Evolutionary conservation across 352 stramenopile species (phyloP).

Genomic region (Pythium scleroteichum): DNA sequence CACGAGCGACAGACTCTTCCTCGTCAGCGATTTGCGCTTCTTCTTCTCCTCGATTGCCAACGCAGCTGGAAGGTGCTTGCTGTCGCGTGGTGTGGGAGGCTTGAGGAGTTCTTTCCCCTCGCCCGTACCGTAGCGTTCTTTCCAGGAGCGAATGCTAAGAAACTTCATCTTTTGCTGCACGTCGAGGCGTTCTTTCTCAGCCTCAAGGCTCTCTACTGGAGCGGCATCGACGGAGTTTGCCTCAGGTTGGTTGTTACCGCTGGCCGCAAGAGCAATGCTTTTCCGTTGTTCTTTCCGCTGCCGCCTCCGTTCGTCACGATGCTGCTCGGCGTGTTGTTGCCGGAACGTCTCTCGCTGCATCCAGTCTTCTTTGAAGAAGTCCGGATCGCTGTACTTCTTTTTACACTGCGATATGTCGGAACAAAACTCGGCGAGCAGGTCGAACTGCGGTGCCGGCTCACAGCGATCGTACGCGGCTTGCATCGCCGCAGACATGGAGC

Average conservation of each 20-base stretch:
- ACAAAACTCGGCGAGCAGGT: slow-evolving; percentile 38
- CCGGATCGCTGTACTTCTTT: slow-evolving; percentile 62
- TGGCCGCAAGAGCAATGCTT: background rate
- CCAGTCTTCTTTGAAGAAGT: slow-evolving; percentile 66
- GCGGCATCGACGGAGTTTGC: background rate
- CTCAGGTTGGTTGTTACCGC: slow-evolving; percentile 22
- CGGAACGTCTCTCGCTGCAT: slow-evolving; percentile 41
- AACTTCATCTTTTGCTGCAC: slow-evolving; percentile 45
- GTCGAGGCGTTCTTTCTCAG: slow-evolving; percentile 14
- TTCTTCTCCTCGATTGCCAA: slow-evolving; percentile 13
- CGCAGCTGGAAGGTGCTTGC: slow-evolving; percentile 14
- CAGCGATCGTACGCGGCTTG: slow-evolving; percentile 38
- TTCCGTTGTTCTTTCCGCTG: slow-evolving; percentile 21
- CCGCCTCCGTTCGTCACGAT: slow-evolving; percentile 24
- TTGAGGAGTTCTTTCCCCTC: slow-evolving; percentile 57
- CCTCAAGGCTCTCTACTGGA: background rate
- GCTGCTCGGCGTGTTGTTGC: slow-evolving; percentile 23
- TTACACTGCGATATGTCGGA: slow-evolving; percentile 27
- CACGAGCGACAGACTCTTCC: slow-evolving; percentile 22
- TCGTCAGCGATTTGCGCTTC: slow-evolving; percentile 22
- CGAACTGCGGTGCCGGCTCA: slow-evolving; percentile 42
- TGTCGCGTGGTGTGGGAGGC: slow-evolving; percentile 21
- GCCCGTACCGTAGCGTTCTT: slow-evolving; percentile 60
- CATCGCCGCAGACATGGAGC: background rate
- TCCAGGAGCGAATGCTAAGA: slow-evolving; percentile 62